phyloP scores from a whole-genome alignment of 257 asterid species.

The Paraleonurus japonicus region DNA sequence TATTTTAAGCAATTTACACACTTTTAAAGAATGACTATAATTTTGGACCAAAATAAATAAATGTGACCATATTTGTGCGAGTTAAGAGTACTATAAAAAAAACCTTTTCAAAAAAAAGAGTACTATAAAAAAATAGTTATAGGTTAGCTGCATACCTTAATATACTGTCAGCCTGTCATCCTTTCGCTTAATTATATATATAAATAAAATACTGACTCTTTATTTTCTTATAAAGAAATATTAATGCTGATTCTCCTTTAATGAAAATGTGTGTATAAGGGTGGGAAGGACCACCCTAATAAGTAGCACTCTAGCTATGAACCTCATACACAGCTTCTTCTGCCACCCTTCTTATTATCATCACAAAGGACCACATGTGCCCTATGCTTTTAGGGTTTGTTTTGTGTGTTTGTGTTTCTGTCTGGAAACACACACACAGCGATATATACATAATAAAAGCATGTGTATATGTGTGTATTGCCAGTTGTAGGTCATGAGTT shows the following conservation, averaged over 20 bases:
- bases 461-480: neutral
- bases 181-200: neutral
- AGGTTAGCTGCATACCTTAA: too few species aligned
- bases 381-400: slow-evolving; percentile 21
- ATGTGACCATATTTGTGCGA: too few species aligned
- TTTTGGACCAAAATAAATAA: too few species aligned
- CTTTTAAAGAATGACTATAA: too few species aligned
- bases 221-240: too few species aligned
- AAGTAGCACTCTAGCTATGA: neutral
- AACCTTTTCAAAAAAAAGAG: too few species aligned
- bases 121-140: too few species aligned
- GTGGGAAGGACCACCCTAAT: slow-evolving; percentile 36
- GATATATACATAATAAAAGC: neutral
- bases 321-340: slow-evolving; percentile 22
- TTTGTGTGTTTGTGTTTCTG: neutral
- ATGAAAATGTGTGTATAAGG: neutral
- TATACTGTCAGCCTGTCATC: neutral
- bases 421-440: neutral
- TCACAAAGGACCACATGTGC: slow-evolving; percentile 30
- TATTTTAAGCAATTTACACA: too few species aligned
- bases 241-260: neutral
- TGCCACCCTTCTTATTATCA: slow-evolving; percentile 11
- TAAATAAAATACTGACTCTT: neutral
- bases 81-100: too few species aligned
- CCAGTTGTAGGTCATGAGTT: neutral